Conservation (phyloP, 345 rosid genomes). For the Eucalyptus pumila region DNA sequence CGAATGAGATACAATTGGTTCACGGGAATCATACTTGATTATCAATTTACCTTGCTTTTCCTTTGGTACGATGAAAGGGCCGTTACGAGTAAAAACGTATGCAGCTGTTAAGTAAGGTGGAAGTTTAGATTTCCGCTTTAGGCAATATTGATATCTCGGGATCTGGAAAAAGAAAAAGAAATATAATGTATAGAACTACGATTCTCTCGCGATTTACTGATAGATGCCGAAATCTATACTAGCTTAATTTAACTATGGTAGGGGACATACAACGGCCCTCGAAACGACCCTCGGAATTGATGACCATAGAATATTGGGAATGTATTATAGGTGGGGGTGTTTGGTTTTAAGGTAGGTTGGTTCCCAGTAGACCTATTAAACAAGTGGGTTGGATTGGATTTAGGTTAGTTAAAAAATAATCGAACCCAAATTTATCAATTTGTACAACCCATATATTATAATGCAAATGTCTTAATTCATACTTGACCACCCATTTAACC, state of each 20-base stretch:
- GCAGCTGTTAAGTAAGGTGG: background rate
- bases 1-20: background rate
- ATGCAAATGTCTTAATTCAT: no score
- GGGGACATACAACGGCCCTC: background rate
- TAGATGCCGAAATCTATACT: background rate
- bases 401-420: no score
- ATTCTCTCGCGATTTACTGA: fast-evolving
- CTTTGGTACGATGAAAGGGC: background rate
- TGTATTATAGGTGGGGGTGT: background rate
- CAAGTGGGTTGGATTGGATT: no score
- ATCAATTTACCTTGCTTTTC: background rate
- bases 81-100: no score
- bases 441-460: no score
- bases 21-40: no score
- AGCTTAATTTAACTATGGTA: background rate
- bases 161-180: background rate
- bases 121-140: background rate
- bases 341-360: background rate
- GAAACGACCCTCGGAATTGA: background rate
- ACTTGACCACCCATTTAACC: no score
- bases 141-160: background rate
- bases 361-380: background rate
- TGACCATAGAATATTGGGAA: background rate
- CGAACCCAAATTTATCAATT: no score
- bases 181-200: fast-evolving